Base-by-base conservation (phyloP, 495 filamentous ascomycete genomes). In the Bombardia bombarda region DNA sequence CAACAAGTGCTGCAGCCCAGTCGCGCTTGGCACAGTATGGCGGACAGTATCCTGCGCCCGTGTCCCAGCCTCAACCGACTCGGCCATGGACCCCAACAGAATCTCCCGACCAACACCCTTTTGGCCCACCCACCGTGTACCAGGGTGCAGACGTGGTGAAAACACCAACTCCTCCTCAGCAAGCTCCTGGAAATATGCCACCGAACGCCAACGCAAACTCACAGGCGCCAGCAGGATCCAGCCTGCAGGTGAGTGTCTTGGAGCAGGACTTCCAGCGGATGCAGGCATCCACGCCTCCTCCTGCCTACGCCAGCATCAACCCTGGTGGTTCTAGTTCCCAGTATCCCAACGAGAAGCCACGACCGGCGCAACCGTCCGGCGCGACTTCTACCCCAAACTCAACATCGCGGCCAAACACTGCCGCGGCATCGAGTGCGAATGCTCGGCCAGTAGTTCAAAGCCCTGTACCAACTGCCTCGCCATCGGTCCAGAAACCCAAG, bases 41-140 rank as follows among this genome's bases (percentile, higher is more conserved):
- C 20, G 55, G 61, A 30, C 61, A 64, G 28, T 30, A 49, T 19
- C 57, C 49, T n/a, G 49, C 26, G 26, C 6, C 42, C 4, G 37
- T 40, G 6, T 43, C 47, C 0, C 72, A 72, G 42, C 49, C 59
- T 30, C 72, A 72, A 40, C 69, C 78, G 8, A 70, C 75, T 30
- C 75, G 90, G 40, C 89, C 89, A 35, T 98, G 92, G 92, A 98
- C 93, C 14, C 92, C 92, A 1, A 97, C 92, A 21, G 92, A 98
- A 58, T 73, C 82, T 41, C 90, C 92, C 2, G 92, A 86, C 5
- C 83, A 80, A 43, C 79, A 88, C 43, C 90, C 88, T 2, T 88
- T 94, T 70, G 92, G 90, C 0, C 90, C 92, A 24, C 89, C 92
- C 4, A 88, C 87, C 0, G 83, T 93, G 2, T 98, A 95, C 52